These are phyloP conservation scores for Leptographium radiaticola DNA, from an alignment of 2,329 filamentous ascomycete genomes.

Conservation along the genomic window DNA sequence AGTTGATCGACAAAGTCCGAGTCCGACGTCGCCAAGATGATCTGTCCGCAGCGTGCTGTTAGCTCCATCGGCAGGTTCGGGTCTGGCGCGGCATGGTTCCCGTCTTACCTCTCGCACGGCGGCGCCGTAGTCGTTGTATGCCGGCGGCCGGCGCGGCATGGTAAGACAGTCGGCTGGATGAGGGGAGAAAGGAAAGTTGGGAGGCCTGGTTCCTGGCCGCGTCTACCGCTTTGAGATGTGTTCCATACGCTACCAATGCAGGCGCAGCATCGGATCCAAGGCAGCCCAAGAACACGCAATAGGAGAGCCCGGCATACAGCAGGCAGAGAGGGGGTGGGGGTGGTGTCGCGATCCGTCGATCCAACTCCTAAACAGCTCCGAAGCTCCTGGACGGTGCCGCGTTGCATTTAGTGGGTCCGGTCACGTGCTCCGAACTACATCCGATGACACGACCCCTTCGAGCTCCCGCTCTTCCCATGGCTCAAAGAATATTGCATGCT, in stretches of 20 bases:
- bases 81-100: background rate
- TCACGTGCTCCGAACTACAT: background rate
- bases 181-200: background rate
- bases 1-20: conserved; percentile 91
- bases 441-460: background rate
- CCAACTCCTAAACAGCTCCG: background rate
- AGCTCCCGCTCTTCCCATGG: no score
- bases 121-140: conserved; percentile 1
- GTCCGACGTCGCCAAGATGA: conserved; percentile 83
- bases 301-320: background rate
- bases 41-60: conserved; percentile 38
- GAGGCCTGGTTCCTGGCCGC: background rate
- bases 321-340: background rate
- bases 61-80: background rate
- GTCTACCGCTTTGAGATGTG: background rate
- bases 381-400: background rate
- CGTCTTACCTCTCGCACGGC: background rate
- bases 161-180: background rate
- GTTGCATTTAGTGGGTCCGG: background rate
- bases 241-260: background rate
- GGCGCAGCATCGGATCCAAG: background rate
- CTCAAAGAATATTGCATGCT: no score
- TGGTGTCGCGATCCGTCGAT: background rate
- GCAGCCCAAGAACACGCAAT: background rate
- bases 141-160: background rate